Evolutionary conservation across 2,329 filamentous ascomycete genomes (phyloP).

Genomic region (Aspergillus versicolor): DNA sequence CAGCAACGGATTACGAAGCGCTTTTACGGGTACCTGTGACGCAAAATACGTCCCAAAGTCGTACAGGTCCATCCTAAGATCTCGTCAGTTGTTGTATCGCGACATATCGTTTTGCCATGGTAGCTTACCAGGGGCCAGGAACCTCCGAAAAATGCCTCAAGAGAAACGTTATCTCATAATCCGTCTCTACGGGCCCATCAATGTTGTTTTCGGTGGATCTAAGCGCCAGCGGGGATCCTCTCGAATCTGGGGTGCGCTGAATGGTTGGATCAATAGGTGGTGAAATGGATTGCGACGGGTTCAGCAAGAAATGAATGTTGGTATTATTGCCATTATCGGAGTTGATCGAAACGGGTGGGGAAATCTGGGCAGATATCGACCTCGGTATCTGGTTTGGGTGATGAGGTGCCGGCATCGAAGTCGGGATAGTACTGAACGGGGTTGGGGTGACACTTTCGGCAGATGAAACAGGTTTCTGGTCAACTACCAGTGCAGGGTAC

Average conservation of each 20-base stretch:
- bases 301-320: conserved; percentile 59
- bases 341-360: conserved; percentile 46
- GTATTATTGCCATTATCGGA: conserved; percentile 40
- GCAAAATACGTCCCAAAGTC: conserved; percentile 59
- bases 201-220: conserved; percentile 22
- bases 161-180: conserved; percentile 61
- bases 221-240: conserved; percentile 30
- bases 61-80: conserved; percentile 45
- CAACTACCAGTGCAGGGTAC: conserved; percentile 23
- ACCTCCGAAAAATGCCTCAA: conserved; percentile 61
- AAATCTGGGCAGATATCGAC: conserved; percentile 35
- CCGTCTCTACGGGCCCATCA: conserved; percentile 38
- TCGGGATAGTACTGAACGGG: conserved; percentile 20
- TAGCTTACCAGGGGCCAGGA: conserved; percentile 56
- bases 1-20: conserved; percentile 49
- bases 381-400: conserved; percentile 36
- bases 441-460: conserved; percentile 16
- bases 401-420: conserved; percentile 21
- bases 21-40: conserved; percentile 59
- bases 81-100: conserved; percentile 12
- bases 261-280: conserved; percentile 47
- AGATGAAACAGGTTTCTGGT: conserved; percentile 25
- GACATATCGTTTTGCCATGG: background rate
- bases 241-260: conserved; percentile 28
- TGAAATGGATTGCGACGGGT: conserved; percentile 45